Conservation (phyloP, 208 protist species). For the Trypanosoma conorhini region DNA sequence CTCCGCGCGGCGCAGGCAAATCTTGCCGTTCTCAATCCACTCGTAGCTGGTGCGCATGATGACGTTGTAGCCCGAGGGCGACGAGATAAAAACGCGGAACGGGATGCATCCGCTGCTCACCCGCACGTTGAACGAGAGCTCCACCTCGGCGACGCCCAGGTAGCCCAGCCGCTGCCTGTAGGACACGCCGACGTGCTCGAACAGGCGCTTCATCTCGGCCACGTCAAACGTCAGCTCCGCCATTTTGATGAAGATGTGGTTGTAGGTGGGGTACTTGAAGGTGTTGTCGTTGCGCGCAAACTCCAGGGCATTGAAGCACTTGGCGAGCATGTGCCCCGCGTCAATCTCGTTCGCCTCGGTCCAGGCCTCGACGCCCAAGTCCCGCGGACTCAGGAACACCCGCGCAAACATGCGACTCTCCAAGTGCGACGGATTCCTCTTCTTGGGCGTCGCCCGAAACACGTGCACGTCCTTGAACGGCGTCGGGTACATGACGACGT, state of each 20-base stretch:
- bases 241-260: conserved; percentile 89
- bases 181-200: conserved; percentile 51
- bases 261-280: conserved; percentile 64
- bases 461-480: conserved; percentile 92
- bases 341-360: conserved; percentile 75
- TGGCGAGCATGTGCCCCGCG: conserved; percentile 74
- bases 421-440: conserved; percentile 49
- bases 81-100: conserved; percentile 84
- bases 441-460: conserved; percentile 84
- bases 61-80: conserved; percentile 73
- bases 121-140: conserved; percentile 76
- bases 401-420: conserved; percentile 95
- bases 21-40: conserved; percentile 50
- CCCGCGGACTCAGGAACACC: conserved; percentile 84
- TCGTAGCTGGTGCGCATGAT: conserved; percentile 88
- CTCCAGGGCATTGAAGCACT: conserved; percentile 76
- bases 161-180: conserved; percentile 61
- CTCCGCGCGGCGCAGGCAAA: conserved; percentile 66
- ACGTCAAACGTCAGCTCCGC: conserved; percentile 83
- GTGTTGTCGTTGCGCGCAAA: conserved; percentile 67
- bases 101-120: conserved; percentile 59
- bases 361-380: conserved; percentile 79
- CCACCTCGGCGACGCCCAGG: conserved; percentile 78
- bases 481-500: conserved; percentile 82
- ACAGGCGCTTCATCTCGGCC: conserved; percentile 38